Conservation (phyloP, 805 yeast species). For the Yamadazyma takamatsuzukensis region DNA sequence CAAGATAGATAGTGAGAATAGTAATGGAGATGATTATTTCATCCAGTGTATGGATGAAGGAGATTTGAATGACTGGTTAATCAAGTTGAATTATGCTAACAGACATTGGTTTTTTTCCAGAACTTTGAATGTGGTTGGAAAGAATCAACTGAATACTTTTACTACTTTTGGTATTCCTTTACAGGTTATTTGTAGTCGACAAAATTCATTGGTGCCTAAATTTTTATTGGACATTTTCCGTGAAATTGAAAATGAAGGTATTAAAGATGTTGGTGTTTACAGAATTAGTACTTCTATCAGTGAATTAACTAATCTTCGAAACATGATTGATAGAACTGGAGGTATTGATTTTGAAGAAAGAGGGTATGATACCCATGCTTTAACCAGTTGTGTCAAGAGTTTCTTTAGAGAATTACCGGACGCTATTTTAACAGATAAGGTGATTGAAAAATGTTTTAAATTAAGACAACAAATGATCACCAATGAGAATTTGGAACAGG, state of each 20-base stretch:
- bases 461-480: conserved; percentile 21
- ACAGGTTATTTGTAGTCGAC: conserved; percentile 69
- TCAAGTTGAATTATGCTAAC: conserved; percentile 43
- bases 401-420: conserved; percentile 85
- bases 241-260: conserved; percentile 81
- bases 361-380: conserved; percentile 72
- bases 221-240: conserved; percentile 63
- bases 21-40: conserved; percentile 46
- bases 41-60: conserved; percentile 62
- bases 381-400: conserved; percentile 83
- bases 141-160: conserved; percentile 11
- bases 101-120: conserved; percentile 56
- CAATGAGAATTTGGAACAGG: conserved; percentile 8
- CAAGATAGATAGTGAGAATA: conserved; percentile 43
- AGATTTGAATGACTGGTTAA: conserved; percentile 76
- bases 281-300: conserved; percentile 58
- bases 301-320: conserved; percentile 41
- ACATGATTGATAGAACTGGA: conserved; percentile 45
- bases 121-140: conserved; percentile 21
- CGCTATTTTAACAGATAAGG: conserved; percentile 65
- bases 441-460: conserved; percentile 54
- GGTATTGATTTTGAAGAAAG: conserved; percentile 47
- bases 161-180: conserved; percentile 85
- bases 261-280: conserved; percentile 88
- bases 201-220: conserved; percentile 56